phyloP scores from a whole-genome alignment of 768 basidiomycete species.

The Asterophora parasitica region DNA sequence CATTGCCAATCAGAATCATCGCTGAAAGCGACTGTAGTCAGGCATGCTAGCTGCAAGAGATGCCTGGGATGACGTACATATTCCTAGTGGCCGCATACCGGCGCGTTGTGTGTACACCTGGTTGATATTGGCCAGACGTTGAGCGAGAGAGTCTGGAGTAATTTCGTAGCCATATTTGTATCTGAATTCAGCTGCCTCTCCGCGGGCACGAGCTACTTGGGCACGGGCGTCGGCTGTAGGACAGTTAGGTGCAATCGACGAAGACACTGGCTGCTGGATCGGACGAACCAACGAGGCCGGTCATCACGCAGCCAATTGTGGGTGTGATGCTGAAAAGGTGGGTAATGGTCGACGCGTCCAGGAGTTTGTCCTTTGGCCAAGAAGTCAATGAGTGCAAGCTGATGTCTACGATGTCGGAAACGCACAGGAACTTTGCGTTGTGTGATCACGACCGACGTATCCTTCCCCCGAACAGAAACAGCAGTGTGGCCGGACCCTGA shows the following conservation, averaged over 20 bases:
- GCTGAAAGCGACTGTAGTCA: conserved; percentile 40
- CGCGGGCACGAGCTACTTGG: conserved; percentile 81
- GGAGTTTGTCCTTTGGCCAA: conserved; percentile 80
- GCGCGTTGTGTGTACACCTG: conserved; percentile 98
- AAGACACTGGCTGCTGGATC: not conserved
- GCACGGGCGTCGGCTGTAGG: conserved; percentile 82
- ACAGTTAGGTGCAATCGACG: not conserved
- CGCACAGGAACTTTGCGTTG: conserved; percentile 97
- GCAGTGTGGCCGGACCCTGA: conserved; percentile 95
- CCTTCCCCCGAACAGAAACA: conserved; percentile 88
- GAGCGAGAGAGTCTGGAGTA: conserved; percentile 92
- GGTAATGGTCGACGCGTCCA: conserved; percentile 90
- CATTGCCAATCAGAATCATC: conserved; percentile 93
- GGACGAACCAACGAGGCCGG: conserved; percentile 83
- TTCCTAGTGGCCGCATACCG: conserved; percentile 94
- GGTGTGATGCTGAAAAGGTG: conserved; percentile 96
- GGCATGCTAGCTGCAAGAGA: not conserved
- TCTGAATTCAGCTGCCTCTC: conserved; percentile 88
- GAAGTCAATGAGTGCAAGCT: conserved; percentile 1
- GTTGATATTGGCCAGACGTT: conserved; percentile 94
- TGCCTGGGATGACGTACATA: conserved; percentile 52
- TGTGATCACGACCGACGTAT: conserved; percentile 93
- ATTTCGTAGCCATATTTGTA: conserved; percentile 99
- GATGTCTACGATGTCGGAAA: conserved; percentile 13
- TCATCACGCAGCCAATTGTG: conserved; percentile 96